Evolutionary conservation across 768 basidiomycete genomes (phyloP), one percentile per base, ranked within the genome.

Genomic region (Pseudohyphozyma bogoriensis): DNA sequence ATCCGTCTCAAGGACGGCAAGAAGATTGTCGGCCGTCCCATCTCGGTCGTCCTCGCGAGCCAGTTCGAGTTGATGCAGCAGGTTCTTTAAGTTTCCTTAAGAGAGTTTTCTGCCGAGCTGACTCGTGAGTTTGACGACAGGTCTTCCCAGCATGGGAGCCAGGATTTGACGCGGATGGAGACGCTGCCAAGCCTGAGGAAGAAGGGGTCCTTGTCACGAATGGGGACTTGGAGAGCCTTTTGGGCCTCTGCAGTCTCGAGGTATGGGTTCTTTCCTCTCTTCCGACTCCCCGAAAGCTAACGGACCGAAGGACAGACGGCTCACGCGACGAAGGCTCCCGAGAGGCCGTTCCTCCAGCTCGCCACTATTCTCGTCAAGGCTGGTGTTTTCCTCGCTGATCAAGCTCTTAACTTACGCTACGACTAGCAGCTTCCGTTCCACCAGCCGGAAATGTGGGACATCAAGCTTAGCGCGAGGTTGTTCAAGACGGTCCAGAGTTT

Each of bases 21-120:
- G 51, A 28, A 15, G 26, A 26, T 52, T 26, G 16, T n/a, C 11
- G 51, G 51, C 12, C 32, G 51, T 2, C 51, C 51, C 26, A 37
- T 52, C 51, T 52, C 51, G 51, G 51, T 52, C 51, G 51, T 52
- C n/a, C 51, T 52, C 24, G 26, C 51, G 13, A 52, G 35, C 24
- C 35, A 37, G 51, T 28, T 26, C 26, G 51, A 52, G 51, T 36
- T 52, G 1, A 35, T 52, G 15, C 35, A 52, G 36, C 15, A 35
- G 13, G 51, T 52, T n/a, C n/a, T n/a, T n/a, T n/a, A n/a, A n/a
- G n/a, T n/a, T n/a, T n/a, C n/a, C n/a, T n/a, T n/a, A n/a, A n/a
- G n/a, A n/a, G n/a, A n/a, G n/a, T 28, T 2, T 24, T 22, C 8
- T 22, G 2, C 16, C 4, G 24, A 4, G 5, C 33, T 51, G 36